A percentile compares a stretch with the other conserved stretches of the same genome.
phyloP scores from a whole-genome alignment of 495 filamentous ascomycete species.

The Aspergillus incahuasiensis region DNA sequence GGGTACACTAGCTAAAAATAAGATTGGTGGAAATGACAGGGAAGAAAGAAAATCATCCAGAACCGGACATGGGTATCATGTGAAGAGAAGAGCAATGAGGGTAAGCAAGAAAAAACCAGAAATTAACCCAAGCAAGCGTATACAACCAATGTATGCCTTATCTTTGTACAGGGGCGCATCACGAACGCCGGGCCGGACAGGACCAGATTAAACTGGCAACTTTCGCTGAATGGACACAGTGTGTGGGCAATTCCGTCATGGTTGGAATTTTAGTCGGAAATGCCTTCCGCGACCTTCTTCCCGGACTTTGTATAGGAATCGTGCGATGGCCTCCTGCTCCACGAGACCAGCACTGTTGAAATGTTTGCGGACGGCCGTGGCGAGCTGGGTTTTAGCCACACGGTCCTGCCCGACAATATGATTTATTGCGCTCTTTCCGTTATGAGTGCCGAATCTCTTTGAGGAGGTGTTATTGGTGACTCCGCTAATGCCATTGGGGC shows the following conservation, averaged over 20 bases:
- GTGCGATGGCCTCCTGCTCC: slow-evolving; percentile 84
- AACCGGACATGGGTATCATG: slow-evolving; percentile 22
- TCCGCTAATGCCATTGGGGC: slow-evolving; percentile 13
- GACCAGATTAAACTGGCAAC: background rate
- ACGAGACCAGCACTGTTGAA: slow-evolving; percentile 81
- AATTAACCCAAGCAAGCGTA: slow-evolving; percentile 7
- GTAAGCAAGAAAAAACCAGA: background rate
- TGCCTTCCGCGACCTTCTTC: slow-evolving; percentile 42
- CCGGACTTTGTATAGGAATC: slow-evolving; percentile 79
- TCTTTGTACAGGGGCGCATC: background rate
- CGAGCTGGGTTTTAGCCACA: slow-evolving; percentile 72
- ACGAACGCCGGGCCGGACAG: background rate
- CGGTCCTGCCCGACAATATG: slow-evolving; percentile 48
- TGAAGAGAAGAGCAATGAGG: slow-evolving; percentile 8
- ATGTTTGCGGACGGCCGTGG: slow-evolving; percentile 79
- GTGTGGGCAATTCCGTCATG: slow-evolving; percentile 16
- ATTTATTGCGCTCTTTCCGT: slow-evolving; percentile 26
- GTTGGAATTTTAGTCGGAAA: slow-evolving; percentile 44
- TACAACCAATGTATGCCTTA: background rate
- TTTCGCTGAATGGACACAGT: background rate
- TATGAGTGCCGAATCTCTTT: slow-evolving; percentile 4
- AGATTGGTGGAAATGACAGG: background rate
- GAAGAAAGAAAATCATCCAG: slow-evolving; percentile 3
- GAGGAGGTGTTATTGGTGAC: slow-evolving; percentile 7
- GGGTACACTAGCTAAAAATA: background rate